A percentile compares a stretch with the other conserved stretches of the same genome.
Conservation (phyloP, 2,329 filamentous ascomycete genomes). For the Arthroderma sp. region DNA sequence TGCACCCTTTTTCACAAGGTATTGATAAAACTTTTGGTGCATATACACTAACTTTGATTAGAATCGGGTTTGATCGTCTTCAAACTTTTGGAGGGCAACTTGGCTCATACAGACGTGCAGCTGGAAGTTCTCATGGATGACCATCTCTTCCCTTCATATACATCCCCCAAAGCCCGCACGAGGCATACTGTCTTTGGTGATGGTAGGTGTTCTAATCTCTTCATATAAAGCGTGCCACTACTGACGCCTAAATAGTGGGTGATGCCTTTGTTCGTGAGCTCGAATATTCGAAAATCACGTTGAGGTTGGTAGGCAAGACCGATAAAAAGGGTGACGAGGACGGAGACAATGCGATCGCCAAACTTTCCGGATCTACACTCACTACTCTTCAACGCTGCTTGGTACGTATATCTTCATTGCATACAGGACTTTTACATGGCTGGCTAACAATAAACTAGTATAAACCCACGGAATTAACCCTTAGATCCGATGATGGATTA, state of each 20-base stretch:
- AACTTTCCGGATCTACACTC: constrained; percentile 70
- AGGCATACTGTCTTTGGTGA: constrained; percentile 68
- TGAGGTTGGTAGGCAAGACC: constrained; percentile 69
- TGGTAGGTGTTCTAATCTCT: constrained; percentile 33
- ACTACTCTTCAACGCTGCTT: constrained; percentile 79
- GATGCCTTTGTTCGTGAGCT: constrained; percentile 93
- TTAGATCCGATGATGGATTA: constrained; percentile 65
- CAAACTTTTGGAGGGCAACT: constrained; percentile 78
- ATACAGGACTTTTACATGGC: not conserved
- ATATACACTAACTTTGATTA: constrained; percentile 27
- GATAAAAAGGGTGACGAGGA: constrained; percentile 56
- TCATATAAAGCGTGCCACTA: not conserved
- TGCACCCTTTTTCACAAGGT: constrained; percentile 14
- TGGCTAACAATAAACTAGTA: constrained; percentile 42
- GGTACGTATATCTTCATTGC: constrained; percentile 36
- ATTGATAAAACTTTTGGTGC: not conserved
- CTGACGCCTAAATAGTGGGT: constrained; percentile 40
- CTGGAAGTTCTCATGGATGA: constrained; percentile 90
- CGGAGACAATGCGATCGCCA: constrained; percentile 64
- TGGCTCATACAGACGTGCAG: constrained; percentile 61
- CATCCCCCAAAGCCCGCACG: constrained; percentile 60
- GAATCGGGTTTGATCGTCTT: constrained; percentile 91
- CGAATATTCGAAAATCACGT: constrained; percentile 87
- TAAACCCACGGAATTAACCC: constrained; percentile 68
- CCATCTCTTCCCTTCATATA: constrained; percentile 80